Base-by-base conservation (phyloP, 768 basidiomycete species). In the Tricholoma matsutake region DNA sequence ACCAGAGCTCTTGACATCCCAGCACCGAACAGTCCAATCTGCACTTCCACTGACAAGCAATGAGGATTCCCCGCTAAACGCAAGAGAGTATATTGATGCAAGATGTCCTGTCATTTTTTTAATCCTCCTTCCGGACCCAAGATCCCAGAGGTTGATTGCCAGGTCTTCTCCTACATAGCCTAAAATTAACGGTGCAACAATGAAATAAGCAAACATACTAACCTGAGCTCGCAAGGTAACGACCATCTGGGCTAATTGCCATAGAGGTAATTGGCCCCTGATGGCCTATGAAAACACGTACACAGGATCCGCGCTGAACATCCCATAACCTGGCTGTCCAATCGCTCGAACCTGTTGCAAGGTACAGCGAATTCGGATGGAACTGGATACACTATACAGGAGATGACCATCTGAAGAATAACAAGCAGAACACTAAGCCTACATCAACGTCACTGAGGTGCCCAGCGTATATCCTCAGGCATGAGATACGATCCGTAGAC, bases 401-500 rank as follows among this genome's bases (percentile, higher is more conserved):
- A 18, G 31, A 59, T 55, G 39, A 55, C 57, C 22, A 61, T 43
- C 32, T 52, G 43, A 35, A 45, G 9, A 32, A 18, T 61, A 54
- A 39, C 32, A 54, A 57, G 45, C 55, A 58, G 10, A 16, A 13
- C n/a, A 43, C 32, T 5, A 14, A 14, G 82, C 95, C 72, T 75
- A 98, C 97, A 73, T 98, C 92, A 63, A 99, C 97, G 72, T 99
- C 97, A 66, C 92, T 93, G 65, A 98, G 69, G 77, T 99, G 97
- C 0, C 97, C 97, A 4, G 93, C 95, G 73, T 96, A 98, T 67
- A 98, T 88, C 63, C 97, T 79, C 58, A 98, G 71, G 61, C 94
- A 91, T 6, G 88, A 86, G 9, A 86, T 86, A 61, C 94, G 81
- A 69, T 99, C 97, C 1, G 96, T 96, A 18, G 92, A 94, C 97